These are phyloP conservation scores for Zasmidium citrigriseum DNA, from an alignment of 2,329 filamentous ascomycete species.

Conservation along the genomic window DNA sequence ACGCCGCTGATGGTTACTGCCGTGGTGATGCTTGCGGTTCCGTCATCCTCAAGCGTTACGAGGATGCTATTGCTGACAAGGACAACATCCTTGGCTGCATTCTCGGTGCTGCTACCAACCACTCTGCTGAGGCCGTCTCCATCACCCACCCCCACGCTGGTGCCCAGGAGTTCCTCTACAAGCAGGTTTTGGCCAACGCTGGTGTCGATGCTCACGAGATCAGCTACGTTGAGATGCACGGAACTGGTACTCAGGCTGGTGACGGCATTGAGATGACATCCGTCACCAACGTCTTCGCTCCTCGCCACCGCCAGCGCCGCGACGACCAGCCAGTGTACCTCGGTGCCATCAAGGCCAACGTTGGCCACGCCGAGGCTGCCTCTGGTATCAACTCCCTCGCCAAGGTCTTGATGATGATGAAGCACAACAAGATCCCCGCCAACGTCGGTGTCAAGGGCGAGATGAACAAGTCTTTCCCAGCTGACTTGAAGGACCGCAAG, in stretches of 20 bases:
- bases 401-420: slow-evolving; percentile 57
- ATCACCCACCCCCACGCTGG: slow-evolving; percentile 82
- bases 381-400: slow-evolving; percentile 57
- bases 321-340: slow-evolving; percentile 51
- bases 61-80: slow-evolving; percentile 74
- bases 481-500: slow-evolving; percentile 54
- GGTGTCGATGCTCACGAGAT: slow-evolving; percentile 75
- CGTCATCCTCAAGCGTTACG: slow-evolving; percentile 75
- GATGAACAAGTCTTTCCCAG: slow-evolving; percentile 58
- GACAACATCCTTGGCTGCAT: slow-evolving; percentile 75
- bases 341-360: slow-evolving; percentile 58
- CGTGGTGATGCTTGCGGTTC: slow-evolving; percentile 75
- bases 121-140: slow-evolving; percentile 77
- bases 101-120: slow-evolving; percentile 73
- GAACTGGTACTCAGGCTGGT: slow-evolving; percentile 82
- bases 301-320: slow-evolving; percentile 52
- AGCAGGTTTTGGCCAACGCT: slow-evolving; percentile 68
- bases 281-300: slow-evolving; percentile 66
- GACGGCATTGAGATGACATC: slow-evolving; percentile 82
- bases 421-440: slow-evolving; percentile 56
- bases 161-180: slow-evolving; percentile 72
- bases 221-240: slow-evolving; percentile 86
- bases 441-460: slow-evolving; percentile 58
- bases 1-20: slow-evolving; percentile 79
- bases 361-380: slow-evolving; percentile 57